Evolutionary conservation across 371 early-diverging fungal genomes (phyloP).

Genomic region (Mortierella polycephala): DNA sequence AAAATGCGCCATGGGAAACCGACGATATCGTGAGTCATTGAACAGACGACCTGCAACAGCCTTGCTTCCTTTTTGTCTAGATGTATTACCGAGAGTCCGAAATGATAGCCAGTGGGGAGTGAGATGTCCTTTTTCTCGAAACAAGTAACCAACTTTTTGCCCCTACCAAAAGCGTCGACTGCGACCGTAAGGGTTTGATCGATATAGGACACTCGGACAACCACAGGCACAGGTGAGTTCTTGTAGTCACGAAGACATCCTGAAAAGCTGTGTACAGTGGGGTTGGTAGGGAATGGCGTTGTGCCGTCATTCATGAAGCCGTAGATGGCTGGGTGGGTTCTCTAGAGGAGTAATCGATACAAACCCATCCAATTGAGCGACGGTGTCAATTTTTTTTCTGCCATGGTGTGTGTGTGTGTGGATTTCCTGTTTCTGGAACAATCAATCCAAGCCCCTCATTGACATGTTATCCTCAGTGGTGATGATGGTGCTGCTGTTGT

Average conservation of each 20-base stretch:
- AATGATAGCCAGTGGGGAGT: constrained; percentile 82
- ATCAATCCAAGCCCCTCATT: too few relatives aligned
- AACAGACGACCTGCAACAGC: too few relatives aligned
- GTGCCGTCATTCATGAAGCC: constrained; percentile 79
- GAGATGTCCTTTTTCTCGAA: constrained; percentile 67
- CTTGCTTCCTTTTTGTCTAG: too few relatives aligned
- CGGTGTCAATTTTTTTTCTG: too few relatives aligned
- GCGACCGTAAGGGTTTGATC: constrained; percentile 71
- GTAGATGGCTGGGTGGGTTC: constrained; percentile 57
- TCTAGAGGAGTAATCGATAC: constrained; percentile 10
- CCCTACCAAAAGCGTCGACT: constrained; percentile 70
- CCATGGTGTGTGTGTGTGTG: too few relatives aligned
- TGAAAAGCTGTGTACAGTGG: constrained; percentile 62
- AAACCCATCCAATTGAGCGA: neutral
- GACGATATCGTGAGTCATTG: neutral
- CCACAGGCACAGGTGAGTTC: constrained; percentile 70
- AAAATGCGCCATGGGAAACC: neutral
- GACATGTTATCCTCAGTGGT: too few relatives aligned
- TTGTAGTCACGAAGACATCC: constrained; percentile 82
- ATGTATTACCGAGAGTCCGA: constrained; percentile 76
- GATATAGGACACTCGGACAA: constrained; percentile 72
- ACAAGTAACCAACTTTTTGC: constrained; percentile 70
- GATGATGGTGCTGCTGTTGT: too few relatives aligned
- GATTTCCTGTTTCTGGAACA: too few relatives aligned
- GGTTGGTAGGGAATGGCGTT: constrained; percentile 54